Conservation (phyloP, 352 stramenopile species). For the Blastocystis sp. region DNA sequence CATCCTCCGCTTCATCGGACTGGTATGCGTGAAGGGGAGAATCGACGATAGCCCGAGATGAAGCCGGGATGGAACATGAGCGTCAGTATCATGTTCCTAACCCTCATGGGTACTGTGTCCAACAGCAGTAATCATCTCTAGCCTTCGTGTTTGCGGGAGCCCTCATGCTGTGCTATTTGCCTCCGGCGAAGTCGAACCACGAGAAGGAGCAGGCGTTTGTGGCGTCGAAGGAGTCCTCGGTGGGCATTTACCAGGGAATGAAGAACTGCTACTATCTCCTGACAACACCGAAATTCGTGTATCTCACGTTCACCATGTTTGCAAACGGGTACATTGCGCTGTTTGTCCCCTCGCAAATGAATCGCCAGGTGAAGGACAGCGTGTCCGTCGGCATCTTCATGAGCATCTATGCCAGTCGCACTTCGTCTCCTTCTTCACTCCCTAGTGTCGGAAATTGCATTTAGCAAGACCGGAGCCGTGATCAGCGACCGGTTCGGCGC, state of each 20-base stretch:
- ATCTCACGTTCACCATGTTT: slow-evolving; percentile 47
- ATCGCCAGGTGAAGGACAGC: slow-evolving; percentile 49
- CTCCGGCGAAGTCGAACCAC: not conserved
- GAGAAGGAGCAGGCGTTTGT: not conserved
- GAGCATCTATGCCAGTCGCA: slow-evolving; percentile 13
- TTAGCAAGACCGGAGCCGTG: slow-evolving; percentile 37
- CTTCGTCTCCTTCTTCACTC: not conserved
- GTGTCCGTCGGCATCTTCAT: slow-evolving; percentile 50
- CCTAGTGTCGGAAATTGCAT: slow-evolving; percentile 45
- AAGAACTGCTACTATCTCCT: slow-evolving; percentile 60
- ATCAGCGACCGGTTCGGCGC: slow-evolving; percentile 51
- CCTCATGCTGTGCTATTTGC: slow-evolving; percentile 19
- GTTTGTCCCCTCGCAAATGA: slow-evolving; percentile 65
- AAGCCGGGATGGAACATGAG: slow-evolving; percentile 25
- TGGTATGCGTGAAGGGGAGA: not conserved
- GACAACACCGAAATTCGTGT: slow-evolving; percentile 58
- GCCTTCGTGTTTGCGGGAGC: slow-evolving; percentile 1
- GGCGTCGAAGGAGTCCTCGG: not conserved
- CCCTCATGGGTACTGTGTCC: not conserved
- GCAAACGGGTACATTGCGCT: slow-evolving; percentile 59
- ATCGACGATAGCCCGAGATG: not conserved
- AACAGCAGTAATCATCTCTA: not conserved
- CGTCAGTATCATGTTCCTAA: slow-evolving; percentile 46
- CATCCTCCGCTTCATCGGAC: slow-evolving; percentile 48
- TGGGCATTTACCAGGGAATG: slow-evolving; percentile 30